These are phyloP conservation scores for Vigna angularis DNA, from an alignment of 306 rosid genomes.

Conservation along the genomic window DNA sequence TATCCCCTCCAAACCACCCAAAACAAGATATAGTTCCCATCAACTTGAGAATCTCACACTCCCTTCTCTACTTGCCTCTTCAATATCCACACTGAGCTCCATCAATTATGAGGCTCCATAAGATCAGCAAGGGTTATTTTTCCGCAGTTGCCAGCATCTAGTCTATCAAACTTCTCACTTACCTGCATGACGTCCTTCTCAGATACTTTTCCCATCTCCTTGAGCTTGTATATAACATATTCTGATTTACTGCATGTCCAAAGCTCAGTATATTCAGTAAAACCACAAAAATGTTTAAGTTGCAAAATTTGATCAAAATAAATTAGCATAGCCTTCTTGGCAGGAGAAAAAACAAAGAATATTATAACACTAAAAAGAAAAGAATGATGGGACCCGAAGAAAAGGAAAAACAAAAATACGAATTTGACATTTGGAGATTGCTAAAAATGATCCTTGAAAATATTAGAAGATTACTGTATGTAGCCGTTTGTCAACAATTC, in stretches of 20 bases:
- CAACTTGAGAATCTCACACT: constrained; percentile 40
- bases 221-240: constrained; percentile 91
- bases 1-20: constrained; percentile 25
- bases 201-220: constrained; percentile 90
- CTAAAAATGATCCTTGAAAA: constrained; percentile 27
- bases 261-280: constrained; percentile 36
- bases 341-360: constrained; percentile 1
- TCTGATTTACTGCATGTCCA: constrained; percentile 83
- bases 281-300: constrained; percentile 23
- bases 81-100: not conserved
- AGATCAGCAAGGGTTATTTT: constrained; percentile 88
- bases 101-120: constrained; percentile 52
- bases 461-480: constrained; percentile 8
- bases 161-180: constrained; percentile 77
- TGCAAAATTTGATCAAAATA: constrained; percentile 39
- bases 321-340: not conserved
- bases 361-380: constrained; percentile 18
- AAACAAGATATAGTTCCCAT: constrained; percentile 22
- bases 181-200: constrained; percentile 85
- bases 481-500: constrained; percentile 23
- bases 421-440: constrained; percentile 20
- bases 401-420: not conserved
- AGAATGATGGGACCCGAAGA: not conserved
- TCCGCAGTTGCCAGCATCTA: constrained; percentile 83
- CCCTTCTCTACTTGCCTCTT: constrained; percentile 4